These are phyloP conservation scores for Medicago lupulina DNA, from an alignment of 306 rosid genomes.

Conservation along the genomic window DNA sequence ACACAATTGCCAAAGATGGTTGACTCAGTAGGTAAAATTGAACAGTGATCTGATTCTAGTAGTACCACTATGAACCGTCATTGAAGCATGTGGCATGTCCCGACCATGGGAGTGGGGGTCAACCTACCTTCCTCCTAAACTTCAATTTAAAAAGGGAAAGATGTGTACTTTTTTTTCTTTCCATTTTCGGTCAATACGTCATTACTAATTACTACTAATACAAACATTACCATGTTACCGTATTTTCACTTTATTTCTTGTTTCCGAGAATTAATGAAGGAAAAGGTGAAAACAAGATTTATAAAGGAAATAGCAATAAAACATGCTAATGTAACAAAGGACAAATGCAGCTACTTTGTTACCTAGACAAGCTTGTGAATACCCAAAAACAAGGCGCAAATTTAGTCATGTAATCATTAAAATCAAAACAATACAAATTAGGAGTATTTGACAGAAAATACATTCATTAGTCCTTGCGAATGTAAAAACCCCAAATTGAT, in stretches of 20 bases:
- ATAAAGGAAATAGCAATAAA: slow-evolving; percentile 24
- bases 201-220: slow-evolving; percentile 1
- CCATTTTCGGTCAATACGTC: not conserved
- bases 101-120: slow-evolving; percentile 27
- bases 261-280: slow-evolving; percentile 4
- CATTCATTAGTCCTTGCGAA: slow-evolving; percentile 1
- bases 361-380: not conserved
- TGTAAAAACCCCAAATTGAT: not conserved
- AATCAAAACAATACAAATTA: not conserved
- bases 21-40: slow-evolving; percentile 13
- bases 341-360: not conserved
- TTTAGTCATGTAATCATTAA: not conserved
- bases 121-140: slow-evolving; percentile 23
- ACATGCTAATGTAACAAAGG: slow-evolving; percentile 22
- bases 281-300: slow-evolving; percentile 15
- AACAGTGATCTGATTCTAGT: slow-evolving; percentile 6
- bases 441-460: slow-evolving; percentile 1
- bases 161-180: not conserved
- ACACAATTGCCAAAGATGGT: not conserved
- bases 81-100: slow-evolving; percentile 17
- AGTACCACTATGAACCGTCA: not conserved
- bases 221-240: not conserved
- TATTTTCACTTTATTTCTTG: not conserved
- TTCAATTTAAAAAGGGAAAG: not conserved
- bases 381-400: slow-evolving; percentile 6